phyloP scores from a whole-genome alignment of 768 basidiomycete genomes.

The Russula dissimulans region DNA sequence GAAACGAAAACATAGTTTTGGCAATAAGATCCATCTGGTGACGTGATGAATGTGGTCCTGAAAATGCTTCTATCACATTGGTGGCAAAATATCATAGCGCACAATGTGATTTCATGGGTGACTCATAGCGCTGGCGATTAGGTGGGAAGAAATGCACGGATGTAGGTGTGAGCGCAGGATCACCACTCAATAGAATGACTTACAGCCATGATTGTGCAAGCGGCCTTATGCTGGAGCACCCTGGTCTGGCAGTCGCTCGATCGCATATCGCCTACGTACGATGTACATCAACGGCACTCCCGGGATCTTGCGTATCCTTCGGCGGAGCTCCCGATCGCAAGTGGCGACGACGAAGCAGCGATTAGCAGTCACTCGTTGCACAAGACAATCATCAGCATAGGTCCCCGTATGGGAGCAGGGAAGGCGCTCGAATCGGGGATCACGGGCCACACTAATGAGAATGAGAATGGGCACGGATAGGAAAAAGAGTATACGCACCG shows the following conservation, averaged over 20 bases:
- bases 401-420: constrained; percentile 89
- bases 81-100: background rate
- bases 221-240: constrained; percentile 49
- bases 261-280: constrained; percentile 82
- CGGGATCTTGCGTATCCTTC: constrained; percentile 85
- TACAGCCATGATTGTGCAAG: background rate
- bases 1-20: background rate
- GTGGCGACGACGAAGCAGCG: constrained; percentile 97
- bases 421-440: constrained; percentile 92
- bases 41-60: background rate
- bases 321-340: constrained; percentile 89
- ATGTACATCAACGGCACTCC: constrained; percentile 98
- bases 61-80: background rate
- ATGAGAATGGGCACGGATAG: background rate
- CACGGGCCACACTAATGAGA: constrained; percentile 76
- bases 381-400: constrained; percentile 98
- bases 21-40: background rate
- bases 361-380: constrained; percentile 90
- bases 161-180: too few relatives aligned
- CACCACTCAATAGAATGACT: background rate
- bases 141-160: background rate
- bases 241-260: constrained; percentile 91
- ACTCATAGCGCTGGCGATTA: constrained; percentile 16
- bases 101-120: background rate
- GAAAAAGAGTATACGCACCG: constrained; percentile 45